phyloP scores from a whole-genome alignment of 108 stramenopile species.

The Stephanodiscus triporus region DNA sequence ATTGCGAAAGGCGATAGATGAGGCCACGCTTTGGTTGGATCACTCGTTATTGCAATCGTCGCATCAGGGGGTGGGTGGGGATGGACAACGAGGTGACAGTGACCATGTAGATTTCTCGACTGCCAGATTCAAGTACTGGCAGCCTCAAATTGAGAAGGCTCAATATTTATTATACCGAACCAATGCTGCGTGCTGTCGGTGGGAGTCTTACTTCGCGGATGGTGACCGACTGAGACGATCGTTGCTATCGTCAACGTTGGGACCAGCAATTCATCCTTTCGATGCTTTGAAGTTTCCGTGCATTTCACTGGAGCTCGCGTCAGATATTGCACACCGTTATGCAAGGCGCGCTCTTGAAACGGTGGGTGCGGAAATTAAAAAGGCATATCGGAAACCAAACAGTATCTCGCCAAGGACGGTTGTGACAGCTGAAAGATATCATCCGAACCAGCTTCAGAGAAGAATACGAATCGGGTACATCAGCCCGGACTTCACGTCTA shows the following conservation, averaged over 20 bases:
- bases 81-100: neutral
- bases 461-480: slow-evolving; percentile 76
- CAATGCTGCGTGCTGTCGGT: slow-evolving; percentile 55
- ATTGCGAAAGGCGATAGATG: slow-evolving; percentile 38
- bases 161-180: slow-evolving; percentile 52
- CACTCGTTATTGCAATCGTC: neutral
- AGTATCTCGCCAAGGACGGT: slow-evolving; percentile 2
- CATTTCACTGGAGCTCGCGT: slow-evolving; percentile 48
- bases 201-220: slow-evolving; percentile 48
- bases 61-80: neutral
- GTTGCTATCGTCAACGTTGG: slow-evolving; percentile 16
- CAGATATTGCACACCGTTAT: slow-evolving; percentile 50
- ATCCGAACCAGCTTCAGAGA: slow-evolving; percentile 8
- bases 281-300: slow-evolving; percentile 65
- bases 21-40: slow-evolving; percentile 31
- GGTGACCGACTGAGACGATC: slow-evolving; percentile 35
- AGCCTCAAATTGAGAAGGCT: slow-evolving; percentile 42
- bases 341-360: slow-evolving; percentile 44
- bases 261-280: slow-evolving; percentile 52
- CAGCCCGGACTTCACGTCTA: slow-evolving; percentile 78
- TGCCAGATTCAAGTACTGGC: slow-evolving; percentile 31
- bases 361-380: slow-evolving; percentile 11
- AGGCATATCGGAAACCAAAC: neutral
- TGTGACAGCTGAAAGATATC: slow-evolving; percentile 7
- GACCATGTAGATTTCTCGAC: slow-evolving; percentile 9